phyloP scores from a whole-genome alignment of 306 rosid genomes.

The Macrotyloma uniflorum region DNA sequence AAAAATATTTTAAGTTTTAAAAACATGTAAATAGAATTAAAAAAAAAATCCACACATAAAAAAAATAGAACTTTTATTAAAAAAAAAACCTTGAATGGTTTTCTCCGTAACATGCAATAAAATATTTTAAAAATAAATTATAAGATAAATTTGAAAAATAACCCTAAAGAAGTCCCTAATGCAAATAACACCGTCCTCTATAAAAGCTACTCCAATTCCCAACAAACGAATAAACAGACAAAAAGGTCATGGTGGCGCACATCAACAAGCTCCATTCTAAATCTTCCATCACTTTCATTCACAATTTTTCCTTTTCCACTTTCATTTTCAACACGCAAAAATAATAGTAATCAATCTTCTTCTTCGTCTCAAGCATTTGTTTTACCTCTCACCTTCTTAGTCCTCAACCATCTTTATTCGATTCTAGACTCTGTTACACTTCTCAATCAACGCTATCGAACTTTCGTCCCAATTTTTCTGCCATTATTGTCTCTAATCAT shows the following conservation, averaged over 20 bases:
- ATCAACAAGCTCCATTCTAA: no score
- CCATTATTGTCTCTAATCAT: neutral
- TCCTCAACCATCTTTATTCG: neutral
- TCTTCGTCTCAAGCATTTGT: neutral
- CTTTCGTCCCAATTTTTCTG: slow-evolving; percentile 32
- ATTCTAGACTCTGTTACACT: neutral
- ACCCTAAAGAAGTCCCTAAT: no score
- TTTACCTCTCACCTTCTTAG: slow-evolving; percentile 41
- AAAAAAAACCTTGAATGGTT: no score
- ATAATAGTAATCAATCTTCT: neutral
- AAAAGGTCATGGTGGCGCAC: neutral
- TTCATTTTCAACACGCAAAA: slow-evolving; percentile 28
- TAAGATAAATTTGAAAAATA: no score
- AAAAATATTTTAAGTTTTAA: no score
- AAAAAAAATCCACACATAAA: no score
- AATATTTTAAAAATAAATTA: no score
- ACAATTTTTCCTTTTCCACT: neutral
- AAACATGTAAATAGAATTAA: no score
- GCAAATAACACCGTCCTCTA: no score
- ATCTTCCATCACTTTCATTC: neutral
- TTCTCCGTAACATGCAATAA: no score
- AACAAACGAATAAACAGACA: neutral
- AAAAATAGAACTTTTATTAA: no score
- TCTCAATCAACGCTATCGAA: neutral
- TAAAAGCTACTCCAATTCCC: neutral